phyloP scores from a whole-genome alignment of 768 basidiomycete genomes.

The Hebeloma cylindrosporum region DNA sequence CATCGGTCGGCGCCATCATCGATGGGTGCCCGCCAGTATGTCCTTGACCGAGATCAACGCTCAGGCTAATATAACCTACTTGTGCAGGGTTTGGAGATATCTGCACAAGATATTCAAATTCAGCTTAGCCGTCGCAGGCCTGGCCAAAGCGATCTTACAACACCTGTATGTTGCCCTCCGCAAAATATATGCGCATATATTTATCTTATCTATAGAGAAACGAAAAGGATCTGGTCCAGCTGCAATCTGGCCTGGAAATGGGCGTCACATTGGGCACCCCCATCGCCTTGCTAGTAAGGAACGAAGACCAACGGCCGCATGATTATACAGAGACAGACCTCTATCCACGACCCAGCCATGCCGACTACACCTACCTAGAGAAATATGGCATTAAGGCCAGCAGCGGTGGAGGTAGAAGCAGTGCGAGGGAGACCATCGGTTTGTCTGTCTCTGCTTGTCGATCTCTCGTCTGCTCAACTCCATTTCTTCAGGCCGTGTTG shows the following conservation, averaged over 20 bases:
- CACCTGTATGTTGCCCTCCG: conserved; percentile 63
- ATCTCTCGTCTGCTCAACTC: neutral
- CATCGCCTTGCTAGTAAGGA: conserved; percentile 93
- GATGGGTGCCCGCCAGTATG: conserved; percentile 95
- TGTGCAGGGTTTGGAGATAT: conserved; percentile 75
- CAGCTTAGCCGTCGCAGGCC: conserved; percentile 91
- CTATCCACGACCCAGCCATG: conserved; percentile 96
- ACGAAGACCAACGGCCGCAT: conserved; percentile 97
- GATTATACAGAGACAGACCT: conserved; percentile 98
- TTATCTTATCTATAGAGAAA: conserved; percentile 58
- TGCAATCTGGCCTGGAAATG: conserved; percentile 93
- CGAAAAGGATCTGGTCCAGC: conserved; percentile 90
- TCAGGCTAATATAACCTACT: conserved; percentile 5
- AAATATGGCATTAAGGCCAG: conserved; percentile 98
- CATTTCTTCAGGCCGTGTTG: conserved; percentile 77
- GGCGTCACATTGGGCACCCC: conserved; percentile 97
- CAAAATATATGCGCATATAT: conserved; percentile 4
- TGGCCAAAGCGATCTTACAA: conserved; percentile 95
- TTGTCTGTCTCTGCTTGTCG: conserved; percentile 4
- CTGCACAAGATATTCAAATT: conserved; percentile 81
- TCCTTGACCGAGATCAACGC: conserved; percentile 3
- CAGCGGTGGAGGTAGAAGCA: conserved; percentile 92
- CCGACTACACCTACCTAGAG: conserved; percentile 96
- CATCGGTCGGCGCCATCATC: conserved; percentile 95
- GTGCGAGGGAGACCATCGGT: conserved; percentile 97